Evolutionary conservation across 2,329 filamentous ascomycete genomes (phyloP), one percentile per base, ranked within the genome.

Genomic region (Trichoderma sp.): DNA sequence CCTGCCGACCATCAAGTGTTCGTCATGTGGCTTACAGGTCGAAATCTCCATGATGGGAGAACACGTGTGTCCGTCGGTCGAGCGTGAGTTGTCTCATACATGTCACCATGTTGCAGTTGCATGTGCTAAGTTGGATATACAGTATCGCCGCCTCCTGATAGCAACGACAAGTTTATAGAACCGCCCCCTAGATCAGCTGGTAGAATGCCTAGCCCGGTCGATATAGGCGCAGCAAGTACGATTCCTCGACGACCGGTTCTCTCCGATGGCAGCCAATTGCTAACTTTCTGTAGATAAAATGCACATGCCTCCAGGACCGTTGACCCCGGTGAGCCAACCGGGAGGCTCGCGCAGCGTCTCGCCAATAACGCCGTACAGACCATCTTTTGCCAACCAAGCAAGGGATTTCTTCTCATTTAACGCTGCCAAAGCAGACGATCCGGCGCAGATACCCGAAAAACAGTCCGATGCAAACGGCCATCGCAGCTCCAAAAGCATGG

Each of bases 1-100:
- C 71, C 83, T 95, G 82, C 92, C 93, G 75, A 89, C 89, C 27
- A 92, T 97, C 80, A 97, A 94, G 84, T 97, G 93, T 80, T 96
- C 93, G 64, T 89, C 85, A 81, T 97, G 93, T 77, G 87, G 88
- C 48, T 79, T 82, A 48, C 87, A 94, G 74, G 92, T 97, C 69
- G 90, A 94, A 76, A 95, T 97, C 72, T 90, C 91, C 48, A 83
- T 89, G 78, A 91, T 97, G 90, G 92, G 92, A 70, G 92, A 96
- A 70, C 93, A 97, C 81, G 78, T 92, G 70, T 97, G 93, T 78
- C 78, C 80, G 69, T 75, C 82, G 79, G 80, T 81, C 74, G 84
- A 85, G 74, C 77, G 86, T 83, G 78, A 71, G 76, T 64, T 35
- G 45, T 15, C 5, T 37, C 45, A n/a, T 22, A 35, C 19, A 37